Base-by-base conservation (phyloP, 331 rosid genomes). In the Malus hybrid region DNA sequence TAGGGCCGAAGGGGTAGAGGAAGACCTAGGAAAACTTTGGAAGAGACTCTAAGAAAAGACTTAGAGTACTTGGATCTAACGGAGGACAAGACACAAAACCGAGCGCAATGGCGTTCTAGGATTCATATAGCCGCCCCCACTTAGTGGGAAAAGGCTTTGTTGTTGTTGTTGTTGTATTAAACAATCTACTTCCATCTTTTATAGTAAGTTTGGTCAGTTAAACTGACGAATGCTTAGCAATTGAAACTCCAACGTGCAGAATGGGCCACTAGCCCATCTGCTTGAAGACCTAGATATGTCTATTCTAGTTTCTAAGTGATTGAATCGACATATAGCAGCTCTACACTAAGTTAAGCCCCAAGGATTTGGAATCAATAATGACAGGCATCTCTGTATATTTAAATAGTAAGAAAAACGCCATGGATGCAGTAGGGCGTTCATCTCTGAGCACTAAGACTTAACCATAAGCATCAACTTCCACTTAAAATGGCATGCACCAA, bases 401-500 rank as follows among this genome's bases (percentile, higher is more conserved):
- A 55, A 57, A 46, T 11, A 57, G 57, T 26, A 55, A 63, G 28
- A 69, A 66, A 55, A 50, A 20, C 26, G 72, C 39, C 42, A 62
- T 5, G 46, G 75, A 36, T 58, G 50, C 61, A n/a, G 76, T 39
- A 64, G 18, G n/a, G 55, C 28, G 61, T 61, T 19, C 14, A 33
- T n/a, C 71, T 46, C 9, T 24, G 28, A n/a, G 52, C 46, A 29
- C 26, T 32, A 76, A 55, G 68, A 71, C 24, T 66, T 56, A 75
- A 66, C 22, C 57, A 73, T 48, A 46, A 77, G 64, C 34, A 79
- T 46, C 15, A 55, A 42, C 68, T 75, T 70, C 52, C 65, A 68
- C 73, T 46, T 55, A 30, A 52, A 79, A 53, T 73, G 69, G 42
- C 18, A 19, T 4, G 62, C 33, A 73, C 20, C 2, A 29, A 24